Percentiles rank a stretch among this genome's conserved stretches.
Evolutionary conservation across 306 rosid species (phyloP).

Genomic region (Acmispon strigosus): DNA sequence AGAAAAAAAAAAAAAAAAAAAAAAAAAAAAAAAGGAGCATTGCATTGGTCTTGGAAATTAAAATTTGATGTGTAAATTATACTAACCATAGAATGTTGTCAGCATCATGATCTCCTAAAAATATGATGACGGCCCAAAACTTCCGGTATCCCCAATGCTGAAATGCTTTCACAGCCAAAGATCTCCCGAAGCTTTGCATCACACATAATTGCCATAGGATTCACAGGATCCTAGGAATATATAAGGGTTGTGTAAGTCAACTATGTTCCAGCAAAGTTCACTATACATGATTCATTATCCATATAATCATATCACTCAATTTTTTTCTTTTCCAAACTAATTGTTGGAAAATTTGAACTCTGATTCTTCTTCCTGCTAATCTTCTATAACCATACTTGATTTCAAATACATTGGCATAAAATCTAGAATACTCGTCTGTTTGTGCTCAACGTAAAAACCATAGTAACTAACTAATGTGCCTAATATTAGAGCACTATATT

Average conservation of each 20-base stretch:
- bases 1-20: not conserved
- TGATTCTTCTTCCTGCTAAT: not conserved
- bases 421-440: not conserved
- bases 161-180: constrained; percentile 74
- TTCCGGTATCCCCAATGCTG: constrained; percentile 70
- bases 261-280: constrained; percentile 1
- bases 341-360: not conserved
- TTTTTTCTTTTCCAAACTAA: not conserved
- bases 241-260: constrained; percentile 8
- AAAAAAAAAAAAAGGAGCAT: not conserved
- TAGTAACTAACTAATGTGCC: not conserved
- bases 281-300: not conserved
- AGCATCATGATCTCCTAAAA: constrained; percentile 58
- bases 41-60: not conserved
- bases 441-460: not conserved
- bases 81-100: constrained; percentile 43
- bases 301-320: not conserved
- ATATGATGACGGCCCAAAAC: constrained; percentile 67
- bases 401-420: not conserved
- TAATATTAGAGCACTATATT: not conserved
- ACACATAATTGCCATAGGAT: constrained; percentile 60
- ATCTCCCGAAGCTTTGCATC: constrained; percentile 75
- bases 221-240: constrained; percentile 61
- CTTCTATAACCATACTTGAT: not conserved
- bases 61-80: not conserved